phyloP scores from a whole-genome alignment of 345 rosid species.

The Psidium guajava region DNA sequence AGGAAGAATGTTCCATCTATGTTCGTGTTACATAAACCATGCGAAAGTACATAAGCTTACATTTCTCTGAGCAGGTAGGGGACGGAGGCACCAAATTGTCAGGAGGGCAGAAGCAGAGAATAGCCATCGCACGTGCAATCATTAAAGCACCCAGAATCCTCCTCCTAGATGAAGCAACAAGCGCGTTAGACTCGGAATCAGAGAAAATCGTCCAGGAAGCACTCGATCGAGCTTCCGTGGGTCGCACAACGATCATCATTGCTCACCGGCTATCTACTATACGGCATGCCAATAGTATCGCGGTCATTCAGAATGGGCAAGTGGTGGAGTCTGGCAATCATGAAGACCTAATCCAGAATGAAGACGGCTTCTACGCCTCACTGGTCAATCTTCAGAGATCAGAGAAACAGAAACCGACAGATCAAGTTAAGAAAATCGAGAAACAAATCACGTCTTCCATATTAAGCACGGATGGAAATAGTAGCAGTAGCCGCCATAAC shows the following conservation, averaged over 20 bases:
- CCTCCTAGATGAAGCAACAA: slow-evolving; percentile 72
- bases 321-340: slow-evolving; percentile 50
- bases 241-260: slow-evolving; percentile 57
- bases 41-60: background rate
- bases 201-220: slow-evolving; percentile 67
- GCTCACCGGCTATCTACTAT: slow-evolving; percentile 79
- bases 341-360: slow-evolving; percentile 31
- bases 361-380: slow-evolving; percentile 35
- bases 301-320: slow-evolving; percentile 36
- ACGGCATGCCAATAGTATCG: slow-evolving; percentile 43
- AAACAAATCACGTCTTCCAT: slow-evolving; percentile 3
- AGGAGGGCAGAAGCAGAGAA: slow-evolving; percentile 86
- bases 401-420: slow-evolving; percentile 8
- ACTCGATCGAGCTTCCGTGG: slow-evolving; percentile 45
- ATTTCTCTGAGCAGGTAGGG: slow-evolving; percentile 35
- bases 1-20: background rate
- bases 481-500: slow-evolving; percentile 24
- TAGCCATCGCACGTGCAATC: slow-evolving; percentile 67
- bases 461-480: slow-evolving; percentile 20
- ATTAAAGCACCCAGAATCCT: slow-evolving; percentile 60
- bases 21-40: background rate
- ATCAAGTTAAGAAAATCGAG: background rate
- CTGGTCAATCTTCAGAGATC: slow-evolving; percentile 43
- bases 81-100: slow-evolving; percentile 80
- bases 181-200: slow-evolving; percentile 68